phyloP scores from a whole-genome alignment of 2,329 filamentous ascomycete genomes.

The Diaporthe aspalathi region DNA sequence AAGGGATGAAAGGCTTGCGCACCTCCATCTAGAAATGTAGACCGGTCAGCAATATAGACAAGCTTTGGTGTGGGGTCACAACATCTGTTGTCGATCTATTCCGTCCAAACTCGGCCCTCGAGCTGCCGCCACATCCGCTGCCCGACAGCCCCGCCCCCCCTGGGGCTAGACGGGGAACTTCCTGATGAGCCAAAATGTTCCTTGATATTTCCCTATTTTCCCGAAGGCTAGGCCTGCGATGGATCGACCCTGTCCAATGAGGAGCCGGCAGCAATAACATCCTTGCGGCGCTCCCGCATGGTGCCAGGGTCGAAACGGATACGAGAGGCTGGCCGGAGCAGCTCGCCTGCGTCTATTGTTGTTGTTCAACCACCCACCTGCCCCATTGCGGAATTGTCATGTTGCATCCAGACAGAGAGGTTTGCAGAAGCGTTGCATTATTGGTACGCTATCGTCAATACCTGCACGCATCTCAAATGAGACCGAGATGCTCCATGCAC shows the following conservation, averaged over 20 bases:
- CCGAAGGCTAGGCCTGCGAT: background rate
- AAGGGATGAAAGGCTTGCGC: background rate
- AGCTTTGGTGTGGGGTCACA: background rate
- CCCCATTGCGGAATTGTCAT: conserved; percentile 6
- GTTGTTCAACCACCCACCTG: conserved; percentile 17
- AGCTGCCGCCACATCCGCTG: conserved; percentile 6
- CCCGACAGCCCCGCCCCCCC: no score
- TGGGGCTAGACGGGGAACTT: background rate
- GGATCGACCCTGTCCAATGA: background rate
- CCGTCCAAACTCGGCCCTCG: background rate
- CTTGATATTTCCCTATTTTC: conserved; percentile 17
- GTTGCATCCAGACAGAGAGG: background rate
- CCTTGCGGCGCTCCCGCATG: conserved; percentile 9
- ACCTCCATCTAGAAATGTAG: background rate
- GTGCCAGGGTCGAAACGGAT: background rate
- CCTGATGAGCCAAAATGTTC: background rate
- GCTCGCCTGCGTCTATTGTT: background rate
- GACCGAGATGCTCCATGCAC: background rate
- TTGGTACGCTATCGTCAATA: conserved; percentile 20
- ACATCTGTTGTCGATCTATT: background rate
- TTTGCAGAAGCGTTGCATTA: conserved; percentile 26
- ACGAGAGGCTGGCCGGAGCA: background rate
- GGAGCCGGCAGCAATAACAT: background rate
- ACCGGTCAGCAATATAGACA: conserved; percentile 15
- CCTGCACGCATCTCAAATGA: conserved; percentile 20